Percentiles rank a stretch among this genome's conserved stretches.
phyloP scores from a whole-genome alignment of 139 green algal genomes.

The Dunaliella primolecta region DNA sequence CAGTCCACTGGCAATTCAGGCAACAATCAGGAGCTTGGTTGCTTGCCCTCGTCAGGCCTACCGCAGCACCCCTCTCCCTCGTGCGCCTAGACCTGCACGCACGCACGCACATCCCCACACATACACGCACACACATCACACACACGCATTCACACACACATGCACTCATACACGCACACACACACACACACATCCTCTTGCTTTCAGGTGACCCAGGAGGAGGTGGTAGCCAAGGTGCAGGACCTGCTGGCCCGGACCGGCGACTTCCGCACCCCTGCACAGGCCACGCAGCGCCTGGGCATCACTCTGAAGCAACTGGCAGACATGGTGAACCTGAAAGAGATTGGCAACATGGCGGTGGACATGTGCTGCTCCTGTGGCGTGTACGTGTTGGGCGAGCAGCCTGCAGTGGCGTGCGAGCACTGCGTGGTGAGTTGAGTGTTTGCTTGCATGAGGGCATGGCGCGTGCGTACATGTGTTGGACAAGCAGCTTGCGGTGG shows the following conservation, averaged over 20 bases:
- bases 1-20: no score
- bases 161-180: no score
- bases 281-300: constrained; percentile 11
- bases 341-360: constrained; percentile 1
- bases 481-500: background rate
- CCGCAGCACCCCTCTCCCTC: no score
- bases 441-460: background rate
- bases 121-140: no score
- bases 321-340: constrained; percentile 19
- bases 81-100: no score
- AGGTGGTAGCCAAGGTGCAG: constrained; percentile 5
- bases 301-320: constrained; percentile 14
- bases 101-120: no score
- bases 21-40: no score
- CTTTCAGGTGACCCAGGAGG: background rate
- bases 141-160: no score
- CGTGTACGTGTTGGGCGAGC: background rate
- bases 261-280: constrained; percentile 10
- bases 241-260: background rate
- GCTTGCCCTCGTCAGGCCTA: no score
- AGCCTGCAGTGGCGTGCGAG: constrained; percentile 9
- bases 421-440: constrained; percentile 11
- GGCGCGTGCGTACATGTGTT: background rate
- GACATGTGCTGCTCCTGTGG: constrained; percentile 18
- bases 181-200: no score